Conservation (phyloP, 176 grass and related monocot genomes). For the Oryza meridionalis region DNA sequence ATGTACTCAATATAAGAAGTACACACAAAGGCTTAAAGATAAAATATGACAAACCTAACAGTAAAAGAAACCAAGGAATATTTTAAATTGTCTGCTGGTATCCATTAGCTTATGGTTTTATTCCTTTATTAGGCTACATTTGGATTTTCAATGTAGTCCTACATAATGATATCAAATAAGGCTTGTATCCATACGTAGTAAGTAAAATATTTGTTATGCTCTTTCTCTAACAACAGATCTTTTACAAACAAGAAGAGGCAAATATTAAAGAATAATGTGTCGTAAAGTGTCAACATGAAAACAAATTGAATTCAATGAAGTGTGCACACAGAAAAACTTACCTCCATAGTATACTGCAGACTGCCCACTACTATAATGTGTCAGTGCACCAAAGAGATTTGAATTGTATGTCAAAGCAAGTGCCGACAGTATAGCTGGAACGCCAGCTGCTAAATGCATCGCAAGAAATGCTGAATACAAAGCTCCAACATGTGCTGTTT, state of each 20-base stretch:
- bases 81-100: slow-evolving; percentile 5
- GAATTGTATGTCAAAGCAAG: slow-evolving; percentile 87
- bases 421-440: slow-evolving; percentile 74
- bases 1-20: slow-evolving; percentile 9
- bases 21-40: neutral
- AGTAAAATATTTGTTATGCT: neutral
- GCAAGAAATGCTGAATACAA: slow-evolving; percentile 89
- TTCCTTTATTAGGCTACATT: slow-evolving; percentile 5
- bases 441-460: slow-evolving; percentile 96
- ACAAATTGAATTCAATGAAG: slow-evolving; percentile 3
- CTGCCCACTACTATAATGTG: slow-evolving; percentile 97
- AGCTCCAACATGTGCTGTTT: slow-evolving; percentile 92
- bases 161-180: slow-evolving; percentile 10
- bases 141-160: neutral
- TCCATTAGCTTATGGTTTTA: neutral
- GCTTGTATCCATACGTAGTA: neutral
- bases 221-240: neutral
- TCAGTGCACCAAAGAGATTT: slow-evolving; percentile 93
- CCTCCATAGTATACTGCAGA: slow-evolving; percentile 95
- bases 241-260: neutral
- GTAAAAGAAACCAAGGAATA: neutral
- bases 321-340: slow-evolving; percentile 43
- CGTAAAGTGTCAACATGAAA: slow-evolving; percentile 2
- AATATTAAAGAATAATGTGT: neutral
- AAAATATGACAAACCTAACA: neutral